Conservation (phyloP, 2,329 filamentous ascomycete genomes). For the Ophiognomonia clavigignenti-juglandacearum region DNA sequence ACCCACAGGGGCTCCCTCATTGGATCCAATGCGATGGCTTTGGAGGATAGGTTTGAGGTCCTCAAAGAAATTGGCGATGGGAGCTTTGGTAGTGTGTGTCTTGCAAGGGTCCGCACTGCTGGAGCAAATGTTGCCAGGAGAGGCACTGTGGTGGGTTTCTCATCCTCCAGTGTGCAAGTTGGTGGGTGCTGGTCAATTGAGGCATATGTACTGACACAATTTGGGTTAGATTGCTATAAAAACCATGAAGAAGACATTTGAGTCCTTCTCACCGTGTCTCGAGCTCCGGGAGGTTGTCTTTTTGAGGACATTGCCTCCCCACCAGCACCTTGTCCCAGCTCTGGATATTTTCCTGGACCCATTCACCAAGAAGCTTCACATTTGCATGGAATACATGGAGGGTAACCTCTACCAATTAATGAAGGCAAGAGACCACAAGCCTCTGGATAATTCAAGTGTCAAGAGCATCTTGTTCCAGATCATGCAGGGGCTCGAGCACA, state of each 20-base stretch:
- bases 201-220: slow-evolving; percentile 6
- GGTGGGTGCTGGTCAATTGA: too few species aligned
- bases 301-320: slow-evolving; percentile 78
- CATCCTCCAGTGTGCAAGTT: too few species aligned
- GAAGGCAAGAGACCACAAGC: slow-evolving; percentile 97
- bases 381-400: slow-evolving; percentile 99
- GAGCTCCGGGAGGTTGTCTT: slow-evolving; percentile 98
- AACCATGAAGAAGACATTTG: slow-evolving; percentile 99
- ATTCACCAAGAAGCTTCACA: slow-evolving; percentile 92
- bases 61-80: slow-evolving; percentile 98
- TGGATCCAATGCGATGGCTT: slow-evolving; percentile 46
- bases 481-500: slow-evolving; percentile 91
- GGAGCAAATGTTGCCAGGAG: slow-evolving; percentile 83
- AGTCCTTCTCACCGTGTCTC: slow-evolving; percentile 82
- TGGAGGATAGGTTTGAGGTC: slow-evolving; percentile 95
- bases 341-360: slow-evolving; percentile 98
- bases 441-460: slow-evolving; percentile 81
- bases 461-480: slow-evolving; percentile 99
- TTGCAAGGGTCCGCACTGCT: slow-evolving; percentile 86
- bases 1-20: slow-evolving; percentile 62
- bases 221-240: slow-evolving; percentile 83
- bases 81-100: slow-evolving; percentile 92
- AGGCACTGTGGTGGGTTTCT: slow-evolving; percentile 77
- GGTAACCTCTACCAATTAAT: slow-evolving; percentile 98
- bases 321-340: slow-evolving; percentile 91